These are phyloP conservation scores for Hypericum androsaemum DNA, from an alignment of 345 rosid species.

Conservation along the genomic window DNA sequence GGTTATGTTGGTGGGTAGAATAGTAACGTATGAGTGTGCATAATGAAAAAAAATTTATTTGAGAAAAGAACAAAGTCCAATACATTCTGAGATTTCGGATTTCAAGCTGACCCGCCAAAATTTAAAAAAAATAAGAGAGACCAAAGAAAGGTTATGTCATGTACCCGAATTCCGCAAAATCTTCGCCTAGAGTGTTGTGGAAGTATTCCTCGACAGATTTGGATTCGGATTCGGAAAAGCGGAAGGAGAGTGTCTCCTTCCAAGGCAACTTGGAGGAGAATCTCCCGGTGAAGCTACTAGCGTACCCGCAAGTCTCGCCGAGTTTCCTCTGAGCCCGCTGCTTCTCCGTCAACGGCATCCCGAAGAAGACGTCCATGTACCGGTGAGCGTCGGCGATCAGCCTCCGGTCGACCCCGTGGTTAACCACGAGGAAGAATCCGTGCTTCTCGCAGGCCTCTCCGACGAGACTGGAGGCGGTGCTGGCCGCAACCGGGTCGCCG, in stretches of 20 bases:
- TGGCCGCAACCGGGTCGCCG: conserved; percentile 38
- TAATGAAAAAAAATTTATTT: no score
- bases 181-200: conserved; percentile 49
- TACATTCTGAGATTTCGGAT: no score
- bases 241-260: conserved; percentile 91
- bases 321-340: conserved; percentile 62
- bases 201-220: conserved; percentile 51
- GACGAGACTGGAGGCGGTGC: conserved; percentile 51
- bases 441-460: conserved; percentile 66
- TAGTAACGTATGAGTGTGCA: no score
- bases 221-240: conserved; percentile 38
- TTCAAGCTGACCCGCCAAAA: background rate
- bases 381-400: conserved; percentile 59
- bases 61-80: no score
- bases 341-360: conserved; percentile 59
- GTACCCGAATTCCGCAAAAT: conserved; percentile 61
- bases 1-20: no score
- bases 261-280: conserved; percentile 87
- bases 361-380: conserved; percentile 63
- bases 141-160: background rate
- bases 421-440: conserved; percentile 83
- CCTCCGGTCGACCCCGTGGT: conserved; percentile 63
- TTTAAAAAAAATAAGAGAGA: background rate
- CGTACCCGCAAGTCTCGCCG: conserved; percentile 87
- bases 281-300: conserved; percentile 95